Evolutionary conservation across 106 monocot genomes (phyloP).

Genomic region (Dioscorea dumetorum): DNA sequence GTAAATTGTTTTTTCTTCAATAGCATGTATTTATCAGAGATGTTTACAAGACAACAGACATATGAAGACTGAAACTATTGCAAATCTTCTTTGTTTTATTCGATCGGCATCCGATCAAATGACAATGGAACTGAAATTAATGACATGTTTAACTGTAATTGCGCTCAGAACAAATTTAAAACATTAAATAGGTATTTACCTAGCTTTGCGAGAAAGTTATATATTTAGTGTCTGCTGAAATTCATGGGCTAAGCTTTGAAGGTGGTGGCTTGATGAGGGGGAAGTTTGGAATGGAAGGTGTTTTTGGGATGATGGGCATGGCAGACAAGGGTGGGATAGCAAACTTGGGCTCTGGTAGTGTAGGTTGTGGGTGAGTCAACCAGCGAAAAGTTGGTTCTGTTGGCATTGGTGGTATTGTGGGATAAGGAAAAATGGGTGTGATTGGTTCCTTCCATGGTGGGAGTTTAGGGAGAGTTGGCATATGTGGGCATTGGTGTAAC

Average conservation of each 20-base stretch:
- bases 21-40: too few species aligned
- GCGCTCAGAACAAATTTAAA: not conserved
- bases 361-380: not conserved
- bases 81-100: not conserved
- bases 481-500: not conserved
- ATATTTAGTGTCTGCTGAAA: not conserved
- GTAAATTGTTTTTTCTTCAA: too few species aligned
- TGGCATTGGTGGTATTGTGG: conserved; percentile 1
- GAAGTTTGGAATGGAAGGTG: not conserved
- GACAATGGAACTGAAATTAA: not conserved
- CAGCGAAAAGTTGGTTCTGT: not conserved
- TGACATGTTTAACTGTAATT: not conserved
- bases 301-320: conserved; percentile 4
- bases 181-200: not conserved
- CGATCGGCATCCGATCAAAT: not conserved
- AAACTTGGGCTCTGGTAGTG: not conserved
- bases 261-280: conserved; percentile 5
- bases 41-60: too few species aligned
- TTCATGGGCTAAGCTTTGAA: not conserved
- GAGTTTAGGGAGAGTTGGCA: conserved; percentile 3
- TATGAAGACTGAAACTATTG: too few species aligned
- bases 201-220: not conserved
- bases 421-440: not conserved
- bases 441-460: too few species aligned
- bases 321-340: not conserved